Base-by-base conservation (phyloP, 2,329 filamentous ascomycete species). In the Rutstroemia sydowiana region DNA sequence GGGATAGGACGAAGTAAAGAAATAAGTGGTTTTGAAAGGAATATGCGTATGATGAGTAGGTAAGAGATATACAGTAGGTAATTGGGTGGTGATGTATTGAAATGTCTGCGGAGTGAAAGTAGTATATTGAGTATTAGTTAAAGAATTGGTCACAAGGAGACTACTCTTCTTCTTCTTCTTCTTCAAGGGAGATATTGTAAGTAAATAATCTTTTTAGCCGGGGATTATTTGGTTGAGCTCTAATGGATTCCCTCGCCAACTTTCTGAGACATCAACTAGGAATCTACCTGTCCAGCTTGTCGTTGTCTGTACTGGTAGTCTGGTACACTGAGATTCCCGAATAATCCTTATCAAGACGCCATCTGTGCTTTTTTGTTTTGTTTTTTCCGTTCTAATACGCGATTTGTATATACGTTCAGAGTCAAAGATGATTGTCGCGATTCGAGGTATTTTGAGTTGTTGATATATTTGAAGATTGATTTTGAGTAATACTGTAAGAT, bases 211-310 rank as follows among this genome's bases (percentile, higher is more conserved):
- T 40, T 40, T 10, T 18, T 11, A 18, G 37, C 11, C 18, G n/a
- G 11, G 37, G 37, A n/a, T n/a, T n/a, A n/a, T n/a, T n/a, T n/a
- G n/a, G n/a, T n/a, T n/a, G n/a, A n/a, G n/a, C n/a, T n/a, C n/a
- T n/a, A n/a, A n/a, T n/a, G n/a, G n/a, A n/a, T 40, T 40, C 21
- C 37, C 37, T 58, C 48, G 54, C 52, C 52, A 54, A 50, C n/a
- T 51, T 48, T 43, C 55, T 59, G 58, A 60, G 57, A 60, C 58
- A 57, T 26, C 48, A 26, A 51, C 45, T 45, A 34, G 48, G 53
- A 45, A 47, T 53, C 44, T 45, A 53, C 48, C 41, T 46, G n/a
- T 36, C 51, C 55, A 57, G 55, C 57, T 57, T 57, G 51, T 57
- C 52, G 3, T 21, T 34, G 46, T 42, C 34, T 5, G 34, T 13